Base-by-base conservation (phyloP, 805 yeast genomes). In the Ogataea sp. region DNA sequence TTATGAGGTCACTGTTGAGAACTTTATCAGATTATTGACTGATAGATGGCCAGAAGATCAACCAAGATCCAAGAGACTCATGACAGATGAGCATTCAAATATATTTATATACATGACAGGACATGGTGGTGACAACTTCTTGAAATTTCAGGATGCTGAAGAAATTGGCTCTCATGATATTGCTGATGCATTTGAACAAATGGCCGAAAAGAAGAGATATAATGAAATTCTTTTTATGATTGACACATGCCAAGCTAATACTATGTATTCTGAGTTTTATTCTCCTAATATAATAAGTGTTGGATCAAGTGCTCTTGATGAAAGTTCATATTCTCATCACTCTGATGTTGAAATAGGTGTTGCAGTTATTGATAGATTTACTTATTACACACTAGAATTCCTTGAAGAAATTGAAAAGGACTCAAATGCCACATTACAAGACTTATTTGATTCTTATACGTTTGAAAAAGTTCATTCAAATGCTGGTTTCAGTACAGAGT, bases 211-310 rank as follows among this genome's bases (percentile, higher is more conserved):
- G 74, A 83, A 84, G 50, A 71, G 98, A 40, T 93, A 93, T 66
- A 88, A 89, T 51, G 97, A 93, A 65, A 84, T 93, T 26, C 78
- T 93, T 55, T 93, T 93, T 63, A 93, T 93, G 97, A 83, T 93
- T 47, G 99, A 93, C 60, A 93, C 99, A 0, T 93, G 99, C 56
- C 98, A 93, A 67, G 98, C 98, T 20, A 93, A 90, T 62, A 87
- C 98, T 14, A 90, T 93, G 98, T 93, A 83, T 63, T 81, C 94
- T 41, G 76, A 83, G 53, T 79, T 90, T 55, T 88, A 87, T 57
- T 83, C 96, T 9, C 97, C 98, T 26, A 88, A 93, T 57, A 77
- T 93, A 34, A 62, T 93, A 38, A 86, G 96, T 1, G 94, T 90
- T 27, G 99, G 98, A 0, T 87, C 96, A 1, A 83, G 95, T 9